A percentile compares a stretch with the other conserved stretches of the same genome.
These are phyloP conservation scores for Flaveria robusta DNA, from an alignment of 129 eudicot species.

Conservation along the genomic window DNA sequence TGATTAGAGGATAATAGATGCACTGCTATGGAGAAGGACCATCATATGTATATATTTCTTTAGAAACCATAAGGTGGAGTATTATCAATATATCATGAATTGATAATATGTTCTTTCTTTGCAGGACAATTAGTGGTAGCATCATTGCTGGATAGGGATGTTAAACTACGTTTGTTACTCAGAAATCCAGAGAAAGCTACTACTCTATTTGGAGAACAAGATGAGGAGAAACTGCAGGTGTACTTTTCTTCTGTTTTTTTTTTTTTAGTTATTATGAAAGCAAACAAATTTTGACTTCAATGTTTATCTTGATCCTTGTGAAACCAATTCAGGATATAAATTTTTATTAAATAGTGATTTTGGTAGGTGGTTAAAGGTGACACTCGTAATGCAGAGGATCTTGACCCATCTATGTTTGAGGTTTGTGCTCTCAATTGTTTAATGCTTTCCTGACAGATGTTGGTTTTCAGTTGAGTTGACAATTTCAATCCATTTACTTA, in stretches of 20 bases:
- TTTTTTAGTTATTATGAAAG: not conserved
- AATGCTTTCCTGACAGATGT: not conserved
- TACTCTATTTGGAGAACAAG: slow-evolving; percentile 81
- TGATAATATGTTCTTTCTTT: slow-evolving; percentile 19
- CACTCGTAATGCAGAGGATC: slow-evolving; percentile 75
- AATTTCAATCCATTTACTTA: not conserved
- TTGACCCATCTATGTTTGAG: slow-evolving; percentile 84
- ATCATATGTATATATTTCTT: not conserved
- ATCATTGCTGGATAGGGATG: slow-evolving; percentile 67
- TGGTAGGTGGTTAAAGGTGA: slow-evolving; percentile 85
- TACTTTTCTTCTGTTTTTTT: slow-evolving; percentile 7
- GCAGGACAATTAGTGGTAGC: slow-evolving; percentile 93
- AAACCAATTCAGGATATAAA: slow-evolving; percentile 27
- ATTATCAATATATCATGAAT: not conserved
- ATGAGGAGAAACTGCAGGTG: slow-evolving; percentile 79
- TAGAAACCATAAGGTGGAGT: slow-evolving; percentile 11
- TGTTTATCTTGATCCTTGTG: not conserved
- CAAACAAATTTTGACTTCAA: not conserved
- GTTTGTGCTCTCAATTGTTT: slow-evolving; percentile 42
- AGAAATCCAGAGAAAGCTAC: slow-evolving; percentile 88
- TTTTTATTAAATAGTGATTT: slow-evolving; percentile 37
- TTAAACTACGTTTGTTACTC: slow-evolving; percentile 66
- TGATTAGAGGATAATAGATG: not conserved
- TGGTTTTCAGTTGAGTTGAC: not conserved
- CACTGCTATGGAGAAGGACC: not conserved